Base-by-base conservation (phyloP, 129 eudicot genomes). In the Artemisia annua region DNA sequence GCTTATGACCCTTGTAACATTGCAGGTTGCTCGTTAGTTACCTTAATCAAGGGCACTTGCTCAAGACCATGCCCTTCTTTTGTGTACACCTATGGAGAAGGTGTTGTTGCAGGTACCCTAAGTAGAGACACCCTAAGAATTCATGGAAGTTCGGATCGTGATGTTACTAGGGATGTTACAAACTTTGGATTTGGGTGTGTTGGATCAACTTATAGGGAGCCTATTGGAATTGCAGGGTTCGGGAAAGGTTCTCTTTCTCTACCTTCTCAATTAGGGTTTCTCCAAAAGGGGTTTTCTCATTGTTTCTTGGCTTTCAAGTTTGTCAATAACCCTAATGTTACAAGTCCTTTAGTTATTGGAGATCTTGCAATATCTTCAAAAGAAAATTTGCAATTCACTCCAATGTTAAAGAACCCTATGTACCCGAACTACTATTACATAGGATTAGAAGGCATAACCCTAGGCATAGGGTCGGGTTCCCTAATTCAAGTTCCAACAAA, bases 191-290 rank as follows among this genome's bases (percentile, higher is more conserved):
- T 89, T 26, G 96, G 92, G 46, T 89, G 96, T 2, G 87, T 87
- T 64, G 79, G 83, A 18, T 73, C 90, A 16, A 70, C 90, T 7
- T 89, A 89, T 78, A 77, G 77, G 73, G 92, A 89, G 65, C 96
- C 96, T 44, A 78, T 87, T n/a, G 96, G 96, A 64, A 89, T 89
- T 1, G 90, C 67, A 15, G 92, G 96, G 30, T 89, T 89, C 16
- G 96, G 96, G 8, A 89, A 80, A 78, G 92, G 96, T 46, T 75
- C 86, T 1, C 79, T 87, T 16, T 89, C 96, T 17, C 67, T 89
- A 15, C 96, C 96, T 82, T 89, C 96, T 57, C 96, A 89, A 67
- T 74, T 89, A 85, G 96, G 92, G 81, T 87, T 89, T 55, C 83
- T 78, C 51, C 87, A 76, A 26, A 89, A 84, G 86, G 96, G 96